Evolutionary conservation across 2,329 filamentous ascomycete genomes (phyloP), one percentile per base, ranked within the genome.

Genomic region (Aspergillus sp.): DNA sequence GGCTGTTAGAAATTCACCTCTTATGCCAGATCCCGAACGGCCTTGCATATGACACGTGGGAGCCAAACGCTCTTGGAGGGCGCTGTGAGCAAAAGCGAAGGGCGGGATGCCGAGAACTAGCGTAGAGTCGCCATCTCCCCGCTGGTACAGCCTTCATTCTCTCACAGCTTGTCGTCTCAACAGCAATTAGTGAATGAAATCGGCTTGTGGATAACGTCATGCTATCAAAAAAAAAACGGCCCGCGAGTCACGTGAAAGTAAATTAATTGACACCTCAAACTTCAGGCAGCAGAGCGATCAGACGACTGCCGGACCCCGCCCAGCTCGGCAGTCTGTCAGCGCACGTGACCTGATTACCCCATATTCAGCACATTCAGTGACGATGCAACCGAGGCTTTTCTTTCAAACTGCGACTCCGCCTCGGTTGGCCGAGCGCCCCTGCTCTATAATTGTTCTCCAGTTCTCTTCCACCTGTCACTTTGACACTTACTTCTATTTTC

Each of bases 1-100:
- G 20, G 47, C 54, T 47, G 24, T 37, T 47, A 49, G 53, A 17
- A 59, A 65, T 57, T 54, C 66, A 59, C 65, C 64, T 67, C 56
- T 55, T 54, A 22, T 44, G 27, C 40, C 49, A 55, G 40, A 54
- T 59, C 20, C 42, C 47, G 51, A 55, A 61, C 22, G 45, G 54
- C 42, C 51, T 56, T 33, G 22, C 47, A 34, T 51, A 27, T 20
- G 34, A 54, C n/a, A 45, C 4, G n/a, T 44, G 42, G 33, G 56
- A 15, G n/a, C 45, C 24, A 20, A 44, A 24, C 27, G 17, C 42
- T 15, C 41, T 44, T 40, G 54, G 37, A 11, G 47, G 46, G 40
- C 50, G 51, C 42, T 34, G 24, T 44, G 33, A 34, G 48, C 12
- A 37, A 27, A 49, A 39, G 9, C 59, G 39, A 51, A 34, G 15